Evolutionary conservation across 1,139 yeast genomes (phyloP).

Genomic region (Suhomyces ambrosiae): DNA sequence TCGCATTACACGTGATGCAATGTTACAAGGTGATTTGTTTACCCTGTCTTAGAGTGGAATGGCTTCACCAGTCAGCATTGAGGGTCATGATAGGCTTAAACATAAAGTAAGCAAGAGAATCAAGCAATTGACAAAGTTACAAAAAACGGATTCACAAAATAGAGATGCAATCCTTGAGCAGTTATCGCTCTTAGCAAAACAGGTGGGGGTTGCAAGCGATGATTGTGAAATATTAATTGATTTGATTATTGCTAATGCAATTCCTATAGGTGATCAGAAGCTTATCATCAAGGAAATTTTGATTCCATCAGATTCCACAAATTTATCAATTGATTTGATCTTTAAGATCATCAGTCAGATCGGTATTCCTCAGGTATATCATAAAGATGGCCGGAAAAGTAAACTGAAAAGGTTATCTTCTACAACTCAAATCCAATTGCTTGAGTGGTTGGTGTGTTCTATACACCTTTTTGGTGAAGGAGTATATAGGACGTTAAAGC

Average conservation of each 20-base stretch:
- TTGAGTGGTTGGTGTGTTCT: conserved; percentile 36
- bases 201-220: conserved; percentile 8
- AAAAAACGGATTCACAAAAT: neutral
- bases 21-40: neutral
- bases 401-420: conserved; percentile 27
- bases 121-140: conserved; percentile 1
- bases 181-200: conserved; percentile 3
- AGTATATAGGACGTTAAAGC: conserved; percentile 19
- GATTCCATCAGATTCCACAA: conserved; percentile 15
- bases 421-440: conserved; percentile 26
- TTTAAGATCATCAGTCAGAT: conserved; percentile 29
- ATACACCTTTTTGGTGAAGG: conserved; percentile 31
- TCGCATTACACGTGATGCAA: neutral
- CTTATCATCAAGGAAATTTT: conserved; percentile 14
- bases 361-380: conserved; percentile 33
- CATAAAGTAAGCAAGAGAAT: conserved; percentile 3
- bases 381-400: conserved; percentile 24
- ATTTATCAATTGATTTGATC: conserved; percentile 18
- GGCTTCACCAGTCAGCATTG: neutral
- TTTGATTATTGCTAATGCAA: conserved; percentile 6
- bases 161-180: conserved; percentile 5
- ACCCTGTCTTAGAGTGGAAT: no score
- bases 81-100: neutral
- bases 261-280: conserved; percentile 13
- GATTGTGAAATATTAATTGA: conserved; percentile 12